Evolutionary conservation across 192 early-diverging fungal genomes (phyloP).

Genomic region (Allomyces macrogynus): DNA sequence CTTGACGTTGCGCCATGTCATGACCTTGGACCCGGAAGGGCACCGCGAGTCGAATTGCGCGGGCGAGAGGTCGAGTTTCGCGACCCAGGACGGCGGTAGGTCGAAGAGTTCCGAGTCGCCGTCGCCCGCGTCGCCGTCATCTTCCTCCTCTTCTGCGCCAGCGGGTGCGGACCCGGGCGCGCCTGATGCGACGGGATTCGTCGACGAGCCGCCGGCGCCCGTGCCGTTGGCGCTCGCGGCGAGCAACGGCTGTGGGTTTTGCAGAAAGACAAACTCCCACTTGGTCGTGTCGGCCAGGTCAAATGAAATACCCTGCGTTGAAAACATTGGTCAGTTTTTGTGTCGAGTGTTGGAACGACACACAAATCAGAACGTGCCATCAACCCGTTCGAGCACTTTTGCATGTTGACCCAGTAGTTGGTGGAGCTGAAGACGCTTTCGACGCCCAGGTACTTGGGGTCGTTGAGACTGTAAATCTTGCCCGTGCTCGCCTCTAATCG

Average conservation of each 20-base stretch:
- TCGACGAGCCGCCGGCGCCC: conserved; percentile 2
- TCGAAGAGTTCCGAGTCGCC: conserved; percentile 21
- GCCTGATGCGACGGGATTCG: neutral
- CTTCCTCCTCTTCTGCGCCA: conserved; percentile 1
- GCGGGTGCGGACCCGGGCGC: neutral
- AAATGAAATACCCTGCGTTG: conserved; percentile 28
- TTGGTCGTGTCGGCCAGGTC: conserved; percentile 37
- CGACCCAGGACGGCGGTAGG: conserved; percentile 34
- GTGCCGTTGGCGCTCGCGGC: no score
- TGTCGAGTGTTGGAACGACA: neutral
- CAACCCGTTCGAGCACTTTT: conserved; percentile 35
- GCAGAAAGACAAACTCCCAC: conserved; percentile 37
- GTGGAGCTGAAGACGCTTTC: conserved; percentile 32
- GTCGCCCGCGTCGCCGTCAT: conserved; percentile 4
- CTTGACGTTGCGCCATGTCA: conserved; percentile 19
- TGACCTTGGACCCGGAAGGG: conserved; percentile 25
- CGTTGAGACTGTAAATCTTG: conserved; percentile 18
- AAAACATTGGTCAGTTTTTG: neutral
- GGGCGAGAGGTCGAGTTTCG: conserved; percentile 14
- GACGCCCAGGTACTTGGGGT: conserved; percentile 31
- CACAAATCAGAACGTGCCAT: conserved; percentile 9
- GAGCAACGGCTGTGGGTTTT: conserved; percentile 23
- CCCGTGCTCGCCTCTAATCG: conserved; percentile 27
- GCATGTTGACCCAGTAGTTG: conserved; percentile 46
- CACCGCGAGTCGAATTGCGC: conserved; percentile 31